These are phyloP conservation scores for Trametes pubescens DNA, from an alignment of 1,284 basidiomycete genomes.

Conservation along the genomic window DNA sequence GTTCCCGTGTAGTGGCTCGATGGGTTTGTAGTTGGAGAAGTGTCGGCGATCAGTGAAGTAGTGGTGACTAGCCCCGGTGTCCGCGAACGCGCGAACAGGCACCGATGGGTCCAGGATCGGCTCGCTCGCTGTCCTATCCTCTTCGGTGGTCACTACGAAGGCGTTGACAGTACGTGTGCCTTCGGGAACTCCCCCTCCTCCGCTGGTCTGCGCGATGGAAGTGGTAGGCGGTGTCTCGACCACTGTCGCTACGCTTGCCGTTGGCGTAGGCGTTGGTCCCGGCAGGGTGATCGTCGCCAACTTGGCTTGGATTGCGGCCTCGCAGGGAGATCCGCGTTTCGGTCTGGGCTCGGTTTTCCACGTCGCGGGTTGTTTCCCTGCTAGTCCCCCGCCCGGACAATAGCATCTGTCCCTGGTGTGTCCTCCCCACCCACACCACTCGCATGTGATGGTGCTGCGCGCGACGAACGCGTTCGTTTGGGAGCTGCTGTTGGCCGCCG, in stretches of 20 bases:
- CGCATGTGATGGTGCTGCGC: background rate
- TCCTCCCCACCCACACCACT: background rate
- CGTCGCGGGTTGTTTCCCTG: background rate
- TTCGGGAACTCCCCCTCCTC: background rate
- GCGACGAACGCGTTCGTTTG: background rate
- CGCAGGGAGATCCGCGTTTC: background rate
- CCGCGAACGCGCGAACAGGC: background rate
- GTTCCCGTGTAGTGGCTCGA: background rate
- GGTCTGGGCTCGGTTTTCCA: background rate
- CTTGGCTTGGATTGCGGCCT: background rate
- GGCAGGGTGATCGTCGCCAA: background rate
- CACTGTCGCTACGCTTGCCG: background rate
- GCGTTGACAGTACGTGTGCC: background rate
- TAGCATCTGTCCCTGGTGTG: background rate
- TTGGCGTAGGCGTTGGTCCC: background rate
- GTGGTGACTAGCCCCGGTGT: background rate
- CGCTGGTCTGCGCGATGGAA: background rate
- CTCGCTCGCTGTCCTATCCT: background rate
- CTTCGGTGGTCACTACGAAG: background rate
- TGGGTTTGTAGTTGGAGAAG: background rate
- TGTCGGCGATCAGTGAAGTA: background rate
- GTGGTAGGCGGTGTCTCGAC: background rate
- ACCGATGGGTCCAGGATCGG: background rate
- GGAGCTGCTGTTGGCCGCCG: background rate
- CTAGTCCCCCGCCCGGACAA: background rate